Evolutionary conservation across 2,329 filamentous ascomycete genomes (phyloP).

Genomic region (Camptophora hylomeconis): DNA sequence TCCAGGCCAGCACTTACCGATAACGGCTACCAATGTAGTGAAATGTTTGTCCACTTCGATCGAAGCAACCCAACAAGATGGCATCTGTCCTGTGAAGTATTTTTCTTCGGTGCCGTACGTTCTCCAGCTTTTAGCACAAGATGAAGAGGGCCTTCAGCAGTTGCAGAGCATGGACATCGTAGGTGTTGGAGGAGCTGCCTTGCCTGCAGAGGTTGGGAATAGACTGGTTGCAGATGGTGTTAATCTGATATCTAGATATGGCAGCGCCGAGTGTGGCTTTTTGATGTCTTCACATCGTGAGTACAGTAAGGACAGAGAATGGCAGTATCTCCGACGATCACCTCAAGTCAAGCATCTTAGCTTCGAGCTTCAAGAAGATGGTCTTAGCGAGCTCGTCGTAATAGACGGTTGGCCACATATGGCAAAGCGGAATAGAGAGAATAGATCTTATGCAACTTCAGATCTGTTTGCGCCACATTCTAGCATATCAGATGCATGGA

Average conservation of each 20-base stretch:
- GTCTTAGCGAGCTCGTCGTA: conserved; percentile 43
- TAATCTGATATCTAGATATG: conserved; percentile 48
- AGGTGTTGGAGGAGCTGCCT: conserved; percentile 49
- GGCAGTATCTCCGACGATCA: conserved; percentile 44
- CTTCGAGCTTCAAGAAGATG: conserved; percentile 35
- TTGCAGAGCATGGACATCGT: conserved; percentile 46
- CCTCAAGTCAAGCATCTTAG: conserved; percentile 23
- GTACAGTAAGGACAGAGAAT: conserved; percentile 41
- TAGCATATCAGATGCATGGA: conserved; percentile 42
- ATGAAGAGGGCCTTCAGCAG: conserved; percentile 27
- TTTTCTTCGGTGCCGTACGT: conserved; percentile 52
- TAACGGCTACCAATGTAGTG: conserved; percentile 43
- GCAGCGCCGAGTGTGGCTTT: conserved; percentile 55
- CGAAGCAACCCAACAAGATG: conserved; percentile 7
- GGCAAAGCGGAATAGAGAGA: conserved; percentile 43
- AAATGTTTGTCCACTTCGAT: conserved; percentile 28
- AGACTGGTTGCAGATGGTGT: conserved; percentile 37
- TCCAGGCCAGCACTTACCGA: conserved; percentile 41
- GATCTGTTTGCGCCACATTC: conserved; percentile 49
- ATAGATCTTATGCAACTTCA: conserved; percentile 50
- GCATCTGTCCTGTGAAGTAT: conserved; percentile 33
- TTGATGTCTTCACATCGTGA: conserved; percentile 49
- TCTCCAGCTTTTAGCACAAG: conserved; percentile 39
- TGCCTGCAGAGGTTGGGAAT: conserved; percentile 41
- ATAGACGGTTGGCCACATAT: conserved; percentile 44